Percentiles rank a stretch among this genome's conserved stretches.
These are phyloP conservation scores for Coprinellus aureogranulatus DNA, from an alignment of 768 basidiomycete genomes.

Conservation along the genomic window DNA sequence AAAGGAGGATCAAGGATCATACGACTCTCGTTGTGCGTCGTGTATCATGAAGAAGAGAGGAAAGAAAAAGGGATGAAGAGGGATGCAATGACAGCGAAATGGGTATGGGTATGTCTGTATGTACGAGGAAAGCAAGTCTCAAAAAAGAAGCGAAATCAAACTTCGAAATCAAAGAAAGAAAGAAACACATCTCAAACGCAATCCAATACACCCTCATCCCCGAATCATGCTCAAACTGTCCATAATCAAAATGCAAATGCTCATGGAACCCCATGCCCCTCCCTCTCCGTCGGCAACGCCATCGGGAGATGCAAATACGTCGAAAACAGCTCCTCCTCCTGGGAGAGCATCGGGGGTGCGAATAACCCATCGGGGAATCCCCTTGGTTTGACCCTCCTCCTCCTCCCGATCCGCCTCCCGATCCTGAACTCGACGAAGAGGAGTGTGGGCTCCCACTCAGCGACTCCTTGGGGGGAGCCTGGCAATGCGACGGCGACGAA, in stretches of 20 bases:
- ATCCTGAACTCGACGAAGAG: background rate
- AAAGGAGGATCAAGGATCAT: too few relatives aligned
- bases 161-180: too few relatives aligned
- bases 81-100: too few relatives aligned
- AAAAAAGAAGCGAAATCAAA: conserved; percentile 1
- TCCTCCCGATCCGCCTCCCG: conserved; percentile 2
- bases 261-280: conserved; percentile 14
- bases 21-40: too few relatives aligned
- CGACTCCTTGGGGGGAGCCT: too few relatives aligned
- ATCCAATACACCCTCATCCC: conserved; percentile 21
- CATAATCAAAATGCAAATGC: conserved; percentile 25
- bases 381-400: conserved; percentile 25
- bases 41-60: too few relatives aligned
- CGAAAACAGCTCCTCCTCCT: conserved; percentile 62
- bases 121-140: conserved; percentile 6
- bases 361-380: conserved; percentile 70
- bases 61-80: too few relatives aligned
- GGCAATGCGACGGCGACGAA: too few relatives aligned
- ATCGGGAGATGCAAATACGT: conserved; percentile 47
- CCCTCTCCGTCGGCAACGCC: conserved; percentile 27
- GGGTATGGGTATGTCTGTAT: background rate
- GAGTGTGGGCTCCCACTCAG: too few relatives aligned
- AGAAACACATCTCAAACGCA: background rate
- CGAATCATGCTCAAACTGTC: conserved; percentile 17
- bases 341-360: conserved; percentile 66